A percentile compares a stretch with the other conserved stretches of the same genome.
phyloP scores from a whole-genome alignment of 2,329 filamentous ascomycete genomes.

The Aureobasidium sp. region DNA sequence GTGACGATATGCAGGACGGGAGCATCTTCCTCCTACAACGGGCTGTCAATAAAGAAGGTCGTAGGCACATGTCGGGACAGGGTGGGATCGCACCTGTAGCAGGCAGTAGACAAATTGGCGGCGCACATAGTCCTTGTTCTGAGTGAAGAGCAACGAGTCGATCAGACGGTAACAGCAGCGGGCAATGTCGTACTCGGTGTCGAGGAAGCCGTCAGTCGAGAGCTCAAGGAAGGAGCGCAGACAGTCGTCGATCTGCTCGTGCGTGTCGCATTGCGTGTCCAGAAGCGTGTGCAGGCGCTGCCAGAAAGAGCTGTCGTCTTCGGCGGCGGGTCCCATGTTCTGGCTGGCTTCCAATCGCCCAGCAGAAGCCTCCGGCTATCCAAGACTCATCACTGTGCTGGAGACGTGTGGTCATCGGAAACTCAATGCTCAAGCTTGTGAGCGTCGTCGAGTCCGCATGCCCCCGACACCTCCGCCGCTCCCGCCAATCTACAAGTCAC shows the following conservation, averaged over 20 bases:
- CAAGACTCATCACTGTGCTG: slow-evolving; percentile 3
- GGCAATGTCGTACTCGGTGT: slow-evolving; percentile 69
- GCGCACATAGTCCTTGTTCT: slow-evolving; percentile 77
- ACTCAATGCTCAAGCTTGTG: neutral
- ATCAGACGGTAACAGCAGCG: slow-evolving; percentile 73
- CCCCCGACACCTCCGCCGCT: neutral
- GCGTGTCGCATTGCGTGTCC: slow-evolving; percentile 39
- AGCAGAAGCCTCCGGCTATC: slow-evolving; percentile 8
- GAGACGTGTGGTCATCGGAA: neutral
- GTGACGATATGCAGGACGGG: slow-evolving; percentile 73
- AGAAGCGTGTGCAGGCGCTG: slow-evolving; percentile 54
- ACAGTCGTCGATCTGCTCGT: slow-evolving; percentile 71
- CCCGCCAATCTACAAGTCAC: neutral
- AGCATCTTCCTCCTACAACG: slow-evolving; percentile 78
- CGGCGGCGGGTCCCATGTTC: slow-evolving; percentile 45
- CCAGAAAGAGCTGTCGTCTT: slow-evolving; percentile 76
- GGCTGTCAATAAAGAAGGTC: slow-evolving; percentile 57
- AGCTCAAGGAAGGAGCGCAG: slow-evolving; percentile 67
- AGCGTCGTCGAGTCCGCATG: neutral
- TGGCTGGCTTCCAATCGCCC: slow-evolving; percentile 18
- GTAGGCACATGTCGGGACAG: neutral
- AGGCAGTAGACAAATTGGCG: slow-evolving; percentile 88
- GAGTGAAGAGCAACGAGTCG: slow-evolving; percentile 62
- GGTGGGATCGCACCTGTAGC: slow-evolving; percentile 45
- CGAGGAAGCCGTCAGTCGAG: slow-evolving; percentile 55